Evolutionary conservation across 2,329 filamentous ascomycete genomes (phyloP).

Genomic region (Emericellopsis cladophorae): DNA sequence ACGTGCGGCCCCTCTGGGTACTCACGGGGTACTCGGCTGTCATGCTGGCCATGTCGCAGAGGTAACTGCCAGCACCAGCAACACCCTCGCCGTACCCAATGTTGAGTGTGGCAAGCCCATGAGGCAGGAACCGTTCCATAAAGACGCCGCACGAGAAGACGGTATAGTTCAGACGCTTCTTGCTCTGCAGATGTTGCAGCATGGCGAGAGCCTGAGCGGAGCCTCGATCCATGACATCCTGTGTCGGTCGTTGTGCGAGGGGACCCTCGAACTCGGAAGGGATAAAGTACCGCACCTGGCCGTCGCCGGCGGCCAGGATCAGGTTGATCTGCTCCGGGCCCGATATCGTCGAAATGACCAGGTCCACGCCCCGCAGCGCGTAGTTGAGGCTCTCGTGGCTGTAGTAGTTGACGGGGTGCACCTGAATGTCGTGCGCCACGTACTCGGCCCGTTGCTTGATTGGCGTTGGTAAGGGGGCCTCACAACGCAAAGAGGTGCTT

Average conservation of each 20-base stretch:
- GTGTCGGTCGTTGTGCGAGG: conserved; percentile 34
- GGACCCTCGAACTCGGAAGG: conserved; percentile 66
- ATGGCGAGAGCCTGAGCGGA: conserved; percentile 42
- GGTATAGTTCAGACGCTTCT: conserved; percentile 49
- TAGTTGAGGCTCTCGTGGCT: conserved; percentile 45
- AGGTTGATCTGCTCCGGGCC: conserved; percentile 55
- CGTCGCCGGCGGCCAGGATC: conserved; percentile 56
- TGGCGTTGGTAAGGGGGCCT: conserved; percentile 6
- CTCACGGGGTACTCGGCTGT: conserved; percentile 47
- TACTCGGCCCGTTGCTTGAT: conserved; percentile 40
- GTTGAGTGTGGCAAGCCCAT: conserved; percentile 44
- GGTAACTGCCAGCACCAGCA: conserved; percentile 47
- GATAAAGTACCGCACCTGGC: conserved; percentile 55
- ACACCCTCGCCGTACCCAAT: conserved; percentile 46
- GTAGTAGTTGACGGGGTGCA: conserved; percentile 56
- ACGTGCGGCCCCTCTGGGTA: conserved; percentile 32
- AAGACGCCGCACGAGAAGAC: conserved; percentile 64
- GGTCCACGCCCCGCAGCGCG: conserved; percentile 57
- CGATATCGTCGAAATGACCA: conserved; percentile 63
- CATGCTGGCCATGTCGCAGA: conserved; percentile 47
- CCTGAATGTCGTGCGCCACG: conserved; percentile 46
- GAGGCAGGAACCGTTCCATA: conserved; percentile 62
- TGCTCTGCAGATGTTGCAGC: conserved; percentile 38
- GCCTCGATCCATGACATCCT: conserved; percentile 49
- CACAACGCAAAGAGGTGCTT: neutral